Base-by-base conservation (phyloP, 257 asterid genomes). In the Scutellaria galericulata region DNA sequence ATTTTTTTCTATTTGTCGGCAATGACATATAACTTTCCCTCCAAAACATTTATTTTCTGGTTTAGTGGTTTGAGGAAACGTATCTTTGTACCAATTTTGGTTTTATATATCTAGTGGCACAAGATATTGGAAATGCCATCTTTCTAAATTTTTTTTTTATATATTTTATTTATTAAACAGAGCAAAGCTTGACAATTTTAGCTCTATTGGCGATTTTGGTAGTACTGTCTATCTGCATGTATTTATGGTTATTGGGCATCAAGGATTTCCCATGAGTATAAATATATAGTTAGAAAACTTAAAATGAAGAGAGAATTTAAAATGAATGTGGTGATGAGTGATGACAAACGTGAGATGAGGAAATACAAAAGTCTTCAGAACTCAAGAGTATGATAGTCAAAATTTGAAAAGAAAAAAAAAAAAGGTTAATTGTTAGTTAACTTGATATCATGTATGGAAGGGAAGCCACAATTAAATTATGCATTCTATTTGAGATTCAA, bases 211-310 rank as follows among this genome's bases (percentile, higher is more conserved):
- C 50, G 45, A 86, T 78, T 86, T 94, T 94, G 66, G 96, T 89
- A 31, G 93, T 89, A 52, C 98, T 97, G 76, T 94, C 98, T 64
- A 94, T 88, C 71, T 96, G 88, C 88, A 88, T 79, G 82, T 82
- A 91, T 80, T 81, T 76, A 70, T 88, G 89, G 70, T 80, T 80
- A 66, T 66, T 81, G 79, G 91, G 84, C 14, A 51, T 35, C 55
- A 94, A 78, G 56, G 96, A 80, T 71, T 89, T 96, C 97, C 18
- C 18, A 18, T 93, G 84, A 64, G 58, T 39, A 68, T 39, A 22
- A 63, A 18, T 3, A 75, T 56, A 50, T 45, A 15, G 55, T n/a
- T 61, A 66, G 72, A 65, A 48, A 57, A 7, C 60, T 15, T 15
- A 64, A 66, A 53, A 74, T 53, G 70, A 59, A 15, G 64, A 57